Evolutionary conservation across 352 stramenopile species (phyloP).

Genomic region (Globisporangium nagaii): DNA sequence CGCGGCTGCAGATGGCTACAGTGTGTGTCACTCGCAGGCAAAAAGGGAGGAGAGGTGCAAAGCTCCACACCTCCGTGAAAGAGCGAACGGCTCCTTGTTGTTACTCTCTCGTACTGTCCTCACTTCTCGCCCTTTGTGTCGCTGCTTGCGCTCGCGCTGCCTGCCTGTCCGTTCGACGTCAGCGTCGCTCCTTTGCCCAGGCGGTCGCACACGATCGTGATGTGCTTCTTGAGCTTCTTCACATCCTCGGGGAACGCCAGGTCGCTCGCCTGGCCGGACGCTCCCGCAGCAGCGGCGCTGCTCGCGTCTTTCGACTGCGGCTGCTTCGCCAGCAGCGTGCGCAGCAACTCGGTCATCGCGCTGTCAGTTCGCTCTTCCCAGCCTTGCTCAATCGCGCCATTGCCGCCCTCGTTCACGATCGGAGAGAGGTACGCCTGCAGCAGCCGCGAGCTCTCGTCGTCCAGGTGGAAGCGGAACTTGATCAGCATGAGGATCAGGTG

Average conservation of each 20-base stretch:
- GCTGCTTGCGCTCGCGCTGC: background rate
- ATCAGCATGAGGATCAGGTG: conserved; percentile 82
- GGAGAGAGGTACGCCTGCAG: conserved; percentile 69
- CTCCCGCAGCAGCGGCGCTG: conserved; percentile 4
- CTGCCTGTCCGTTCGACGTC: background rate
- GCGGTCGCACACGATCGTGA: conserved; percentile 86
- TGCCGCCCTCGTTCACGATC: conserved; percentile 44
- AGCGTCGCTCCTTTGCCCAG: conserved; percentile 76
- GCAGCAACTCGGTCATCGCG: conserved; percentile 81
- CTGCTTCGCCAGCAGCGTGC: conserved; percentile 67
- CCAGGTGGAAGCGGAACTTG: conserved; percentile 70
- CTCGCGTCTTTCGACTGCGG: conserved; percentile 26
- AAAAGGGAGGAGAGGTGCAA: no score
- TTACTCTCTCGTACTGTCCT: background rate
- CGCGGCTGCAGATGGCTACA: no score
- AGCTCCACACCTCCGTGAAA: no score
- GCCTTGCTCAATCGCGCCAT: conserved; percentile 47
- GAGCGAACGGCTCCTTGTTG: background rate
- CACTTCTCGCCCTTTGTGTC: conserved; percentile 1
- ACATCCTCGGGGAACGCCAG: conserved; percentile 74
- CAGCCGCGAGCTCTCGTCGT: conserved; percentile 49
- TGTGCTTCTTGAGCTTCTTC: conserved; percentile 88
- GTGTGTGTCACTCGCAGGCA: no score
- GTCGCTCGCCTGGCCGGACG: conserved; percentile 27
- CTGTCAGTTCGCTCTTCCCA: conserved; percentile 87